Evolutionary conservation across 148 eudicot genomes (phyloP).

Genomic region (Vaccinium darrowii): DNA sequence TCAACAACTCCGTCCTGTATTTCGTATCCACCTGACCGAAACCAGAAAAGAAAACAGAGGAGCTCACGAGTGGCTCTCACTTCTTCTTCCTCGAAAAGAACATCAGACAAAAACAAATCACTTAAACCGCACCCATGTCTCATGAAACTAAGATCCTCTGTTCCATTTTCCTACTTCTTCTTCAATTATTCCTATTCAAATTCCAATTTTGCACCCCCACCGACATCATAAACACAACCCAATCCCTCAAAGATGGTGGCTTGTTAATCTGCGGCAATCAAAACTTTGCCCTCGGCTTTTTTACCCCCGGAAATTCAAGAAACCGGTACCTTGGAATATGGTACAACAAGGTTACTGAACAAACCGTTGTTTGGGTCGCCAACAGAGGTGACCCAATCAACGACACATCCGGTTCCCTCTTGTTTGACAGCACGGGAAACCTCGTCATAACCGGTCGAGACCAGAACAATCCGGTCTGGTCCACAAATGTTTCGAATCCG

Average conservation of each 20-base stretch:
- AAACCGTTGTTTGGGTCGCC: constrained; percentile 57
- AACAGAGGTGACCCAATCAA: constrained; percentile 46
- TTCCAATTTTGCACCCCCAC: not conserved
- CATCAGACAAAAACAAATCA: not conserved
- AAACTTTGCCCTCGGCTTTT: constrained; percentile 27
- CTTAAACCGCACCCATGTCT: not conserved
- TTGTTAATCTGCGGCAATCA: constrained; percentile 2
- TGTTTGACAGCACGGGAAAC: constrained; percentile 25
- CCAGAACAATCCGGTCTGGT: constrained; percentile 30
- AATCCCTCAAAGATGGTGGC: not conserved
- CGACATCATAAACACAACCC: not conserved
- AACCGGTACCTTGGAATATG: constrained; percentile 25
- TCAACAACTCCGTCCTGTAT: too few relatives aligned
- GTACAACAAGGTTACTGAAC: constrained; percentile 34
- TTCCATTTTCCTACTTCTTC: not conserved
- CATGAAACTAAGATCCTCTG: not conserved
- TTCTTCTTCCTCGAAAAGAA: not conserved
- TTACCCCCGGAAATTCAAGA: constrained; percentile 20
- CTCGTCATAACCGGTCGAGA: constrained; percentile 15
- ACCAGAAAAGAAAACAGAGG: too few relatives aligned
- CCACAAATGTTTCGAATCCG: constrained; percentile 21
- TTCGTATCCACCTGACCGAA: too few relatives aligned
- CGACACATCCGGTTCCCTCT: constrained; percentile 24
- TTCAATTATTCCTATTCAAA: too few relatives aligned
- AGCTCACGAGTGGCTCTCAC: too few relatives aligned